These are phyloP conservation scores for Phalaenopsis equestris DNA, from an alignment of 106 monocot genomes.

Conservation along the genomic window DNA sequence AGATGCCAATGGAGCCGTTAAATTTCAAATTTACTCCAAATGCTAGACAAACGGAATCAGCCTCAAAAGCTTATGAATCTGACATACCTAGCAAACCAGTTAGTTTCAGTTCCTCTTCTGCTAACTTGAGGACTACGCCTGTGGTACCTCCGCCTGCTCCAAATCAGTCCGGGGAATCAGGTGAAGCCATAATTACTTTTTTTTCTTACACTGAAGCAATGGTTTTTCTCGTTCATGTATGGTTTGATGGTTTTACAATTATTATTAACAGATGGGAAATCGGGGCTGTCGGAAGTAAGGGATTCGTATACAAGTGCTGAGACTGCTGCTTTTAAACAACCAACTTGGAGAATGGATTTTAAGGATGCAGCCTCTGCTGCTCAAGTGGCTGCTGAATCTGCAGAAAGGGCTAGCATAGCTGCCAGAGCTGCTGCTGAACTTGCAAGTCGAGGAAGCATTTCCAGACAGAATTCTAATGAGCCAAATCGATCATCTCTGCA, in stretches of 20 bases:
- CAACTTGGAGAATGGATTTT: conserved; percentile 54
- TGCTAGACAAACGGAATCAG: conserved; percentile 12
- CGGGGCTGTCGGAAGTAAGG: conserved; percentile 3
- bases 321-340: conserved; percentile 14
- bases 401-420: conserved; percentile 83
- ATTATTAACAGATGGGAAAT: conserved; percentile 16
- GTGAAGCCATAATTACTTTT: conserved; percentile 4
- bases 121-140: conserved; percentile 4
- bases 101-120: conserved; percentile 6
- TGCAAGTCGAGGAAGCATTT: conserved; percentile 37
- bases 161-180: conserved; percentile 16
- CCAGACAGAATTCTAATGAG: conserved; percentile 17
- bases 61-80: conserved; percentile 12
- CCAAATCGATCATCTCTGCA: conserved; percentile 15
- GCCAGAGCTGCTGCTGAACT: conserved; percentile 86
- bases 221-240: neutral
- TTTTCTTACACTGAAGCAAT: neutral
- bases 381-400: conserved; percentile 87
- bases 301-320: conserved; percentile 15
- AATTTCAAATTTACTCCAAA: conserved; percentile 8
- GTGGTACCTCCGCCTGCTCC: conserved; percentile 8
- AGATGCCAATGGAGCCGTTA: conserved; percentile 13
- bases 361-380: conserved; percentile 89
- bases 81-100: conserved; percentile 1
- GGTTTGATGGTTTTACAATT: conserved; percentile 1